A percentile compares a stretch with the other conserved stretches of the same genome.
Conservation (phyloP, 306 rosid genomes). For the Castanea crenata region DNA sequence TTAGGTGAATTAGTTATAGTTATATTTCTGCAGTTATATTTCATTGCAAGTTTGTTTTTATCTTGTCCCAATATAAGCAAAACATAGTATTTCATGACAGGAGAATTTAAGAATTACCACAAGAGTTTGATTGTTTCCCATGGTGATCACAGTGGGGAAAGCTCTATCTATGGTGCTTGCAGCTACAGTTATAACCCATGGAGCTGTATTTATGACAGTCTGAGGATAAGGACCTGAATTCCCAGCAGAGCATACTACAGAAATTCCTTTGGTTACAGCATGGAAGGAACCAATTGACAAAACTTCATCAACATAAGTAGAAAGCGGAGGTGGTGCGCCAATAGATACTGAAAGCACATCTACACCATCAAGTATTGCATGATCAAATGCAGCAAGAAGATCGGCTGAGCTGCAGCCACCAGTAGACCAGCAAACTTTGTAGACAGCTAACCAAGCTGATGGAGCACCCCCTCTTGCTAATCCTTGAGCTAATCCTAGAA, state of each 20-base stretch:
- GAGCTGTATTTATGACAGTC: slow-evolving; percentile 57
- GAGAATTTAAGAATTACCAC: slow-evolving; percentile 39
- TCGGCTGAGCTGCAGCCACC: slow-evolving; percentile 62
- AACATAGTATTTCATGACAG: not conserved
- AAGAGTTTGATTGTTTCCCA: slow-evolving; percentile 64
- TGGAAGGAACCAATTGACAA: slow-evolving; percentile 61
- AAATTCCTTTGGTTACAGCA: slow-evolving; percentile 50
- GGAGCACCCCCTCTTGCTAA: slow-evolving; percentile 70
- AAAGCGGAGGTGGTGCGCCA: slow-evolving; percentile 53
- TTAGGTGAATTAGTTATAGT: not conserved
- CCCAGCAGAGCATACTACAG: slow-evolving; percentile 60
- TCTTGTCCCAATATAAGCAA: not conserved
- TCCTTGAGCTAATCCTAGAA: slow-evolving; percentile 53
- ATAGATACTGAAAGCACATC: slow-evolving; percentile 53
- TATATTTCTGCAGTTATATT: not conserved
- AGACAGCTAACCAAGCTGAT: slow-evolving; percentile 48
- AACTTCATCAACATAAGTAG: slow-evolving; percentile 49
- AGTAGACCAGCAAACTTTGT: slow-evolving; percentile 61
- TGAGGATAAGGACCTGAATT: slow-evolving; percentile 63
- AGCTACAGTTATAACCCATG: slow-evolving; percentile 61
- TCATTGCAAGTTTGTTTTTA: not conserved
- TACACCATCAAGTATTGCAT: slow-evolving; percentile 58
- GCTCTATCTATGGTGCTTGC: slow-evolving; percentile 62
- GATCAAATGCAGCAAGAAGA: slow-evolving; percentile 66
- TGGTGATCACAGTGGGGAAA: slow-evolving; percentile 37